phyloP scores from a whole-genome alignment of 495 filamentous ascomycete genomes.

The Podospora pseudopauciseta region DNA sequence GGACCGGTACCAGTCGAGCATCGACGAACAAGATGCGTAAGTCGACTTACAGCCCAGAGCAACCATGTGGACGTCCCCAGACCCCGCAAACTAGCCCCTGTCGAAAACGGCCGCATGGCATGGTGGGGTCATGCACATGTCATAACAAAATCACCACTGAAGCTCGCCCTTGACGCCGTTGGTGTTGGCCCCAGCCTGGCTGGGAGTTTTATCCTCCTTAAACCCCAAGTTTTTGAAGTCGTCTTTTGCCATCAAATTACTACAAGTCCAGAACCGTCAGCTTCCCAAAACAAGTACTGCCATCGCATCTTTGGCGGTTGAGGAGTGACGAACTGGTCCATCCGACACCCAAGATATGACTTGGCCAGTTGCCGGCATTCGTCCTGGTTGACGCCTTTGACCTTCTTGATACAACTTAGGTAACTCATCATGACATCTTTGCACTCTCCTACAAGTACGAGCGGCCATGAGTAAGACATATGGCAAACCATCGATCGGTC shows the following conservation, averaged over 20 bases:
- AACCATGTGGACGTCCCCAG: conserved; percentile 1
- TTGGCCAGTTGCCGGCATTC: conserved; percentile 84
- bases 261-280: conserved; percentile 30
- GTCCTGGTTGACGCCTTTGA: conserved; percentile 76
- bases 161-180: conserved; percentile 45
- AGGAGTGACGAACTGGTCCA: conserved; percentile 68
- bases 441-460: conserved; percentile 69
- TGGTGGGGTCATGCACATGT: conserved; percentile 1
- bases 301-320: background rate
- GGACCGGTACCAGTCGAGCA: background rate
- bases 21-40: background rate
- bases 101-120: background rate
- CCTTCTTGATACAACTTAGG: conserved; percentile 75
- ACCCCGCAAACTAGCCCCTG: conserved; percentile 4
- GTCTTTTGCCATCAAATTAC: conserved; percentile 93
- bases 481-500: background rate
- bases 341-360: conserved; percentile 82
- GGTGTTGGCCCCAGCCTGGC: conserved; percentile 10
- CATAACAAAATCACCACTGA: conserved; percentile 32
- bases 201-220: conserved; percentile 23
- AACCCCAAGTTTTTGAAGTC: conserved; percentile 91
- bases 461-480: conserved; percentile 14
- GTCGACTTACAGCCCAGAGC: background rate
- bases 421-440: conserved; percentile 81
- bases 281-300: background rate